phyloP scores from a whole-genome alignment of 2,329 filamentous ascomycete genomes.

The Cryphonectria naterciae region DNA sequence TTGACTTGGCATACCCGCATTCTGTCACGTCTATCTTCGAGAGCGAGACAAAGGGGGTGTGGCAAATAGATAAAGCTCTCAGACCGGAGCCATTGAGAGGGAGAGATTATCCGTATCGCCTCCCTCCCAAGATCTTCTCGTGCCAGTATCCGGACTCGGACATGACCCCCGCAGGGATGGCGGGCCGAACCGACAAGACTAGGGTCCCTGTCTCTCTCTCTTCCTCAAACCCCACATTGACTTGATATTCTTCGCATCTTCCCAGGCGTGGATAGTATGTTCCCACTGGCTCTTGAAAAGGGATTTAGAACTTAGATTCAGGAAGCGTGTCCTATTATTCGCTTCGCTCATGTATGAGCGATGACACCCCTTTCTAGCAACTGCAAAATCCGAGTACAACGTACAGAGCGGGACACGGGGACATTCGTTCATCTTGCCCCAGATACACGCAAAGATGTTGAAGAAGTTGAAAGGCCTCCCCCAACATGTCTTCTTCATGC shows the following conservation, averaged over 20 bases:
- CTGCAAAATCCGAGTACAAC: neutral
- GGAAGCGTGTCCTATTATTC: neutral
- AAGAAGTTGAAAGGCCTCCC: neutral
- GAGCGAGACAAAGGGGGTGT: neutral
- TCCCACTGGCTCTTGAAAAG: no score
- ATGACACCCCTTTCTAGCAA: neutral
- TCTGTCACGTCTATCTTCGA: neutral
- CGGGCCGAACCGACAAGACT: constrained; percentile 10
- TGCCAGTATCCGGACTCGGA: neutral
- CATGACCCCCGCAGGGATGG: neutral
- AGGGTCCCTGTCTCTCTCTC: neutral
- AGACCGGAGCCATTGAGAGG: neutral
- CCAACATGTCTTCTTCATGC: neutral
- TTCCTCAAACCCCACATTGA: neutral
- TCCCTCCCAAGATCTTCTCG: neutral
- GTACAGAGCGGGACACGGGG: neutral
- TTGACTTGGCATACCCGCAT: neutral
- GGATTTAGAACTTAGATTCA: neutral
- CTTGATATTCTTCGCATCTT: neutral
- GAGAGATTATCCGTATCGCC: neutral
- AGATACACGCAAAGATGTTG: neutral
- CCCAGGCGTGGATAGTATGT: neutral
- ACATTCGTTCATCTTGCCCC: neutral
- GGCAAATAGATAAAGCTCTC: neutral
- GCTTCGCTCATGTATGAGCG: neutral